Evolutionary conservation across 73 alveolate genomes (phyloP).

Genomic region (Paramecium sexaurelia): DNA sequence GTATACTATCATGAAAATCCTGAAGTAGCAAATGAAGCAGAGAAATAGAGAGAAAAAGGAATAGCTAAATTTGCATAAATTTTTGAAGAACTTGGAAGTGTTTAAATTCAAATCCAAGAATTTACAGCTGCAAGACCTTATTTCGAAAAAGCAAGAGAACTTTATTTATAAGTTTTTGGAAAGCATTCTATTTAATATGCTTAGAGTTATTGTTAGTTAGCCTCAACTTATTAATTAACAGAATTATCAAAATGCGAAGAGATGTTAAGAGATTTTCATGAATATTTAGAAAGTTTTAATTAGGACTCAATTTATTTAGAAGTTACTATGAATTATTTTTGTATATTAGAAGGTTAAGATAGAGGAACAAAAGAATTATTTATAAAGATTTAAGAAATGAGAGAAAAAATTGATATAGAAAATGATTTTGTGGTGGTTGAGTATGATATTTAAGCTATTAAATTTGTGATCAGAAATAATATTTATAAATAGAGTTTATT

Average conservation of each 20-base stretch:
- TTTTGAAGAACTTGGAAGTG: background rate
- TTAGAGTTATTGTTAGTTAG: background rate
- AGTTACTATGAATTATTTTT: constrained; percentile 3
- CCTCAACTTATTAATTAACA: background rate
- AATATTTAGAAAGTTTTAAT: background rate
- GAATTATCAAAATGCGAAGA: constrained; percentile 11
- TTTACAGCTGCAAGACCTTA: background rate
- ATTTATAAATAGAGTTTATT: background rate
- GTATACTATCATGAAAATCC: background rate
- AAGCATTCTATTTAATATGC: constrained; percentile 9
- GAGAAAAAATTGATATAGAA: background rate
- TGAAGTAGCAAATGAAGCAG: background rate
- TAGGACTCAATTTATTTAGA: background rate
- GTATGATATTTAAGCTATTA: constrained; percentile 22
- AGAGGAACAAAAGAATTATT: background rate
- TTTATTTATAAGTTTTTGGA: background rate
- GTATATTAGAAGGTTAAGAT: background rate
- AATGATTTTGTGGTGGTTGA: background rate
- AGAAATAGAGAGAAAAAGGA: background rate
- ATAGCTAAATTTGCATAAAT: background rate
- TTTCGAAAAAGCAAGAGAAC: background rate
- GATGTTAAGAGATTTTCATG: constrained; percentile 1
- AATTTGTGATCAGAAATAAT: background rate
- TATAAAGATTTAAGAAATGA: background rate
- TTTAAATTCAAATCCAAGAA: background rate